These are phyloP conservation scores for Ailanthus altissimus DNA, from an alignment of 345 rosid species.

Conservation along the genomic window DNA sequence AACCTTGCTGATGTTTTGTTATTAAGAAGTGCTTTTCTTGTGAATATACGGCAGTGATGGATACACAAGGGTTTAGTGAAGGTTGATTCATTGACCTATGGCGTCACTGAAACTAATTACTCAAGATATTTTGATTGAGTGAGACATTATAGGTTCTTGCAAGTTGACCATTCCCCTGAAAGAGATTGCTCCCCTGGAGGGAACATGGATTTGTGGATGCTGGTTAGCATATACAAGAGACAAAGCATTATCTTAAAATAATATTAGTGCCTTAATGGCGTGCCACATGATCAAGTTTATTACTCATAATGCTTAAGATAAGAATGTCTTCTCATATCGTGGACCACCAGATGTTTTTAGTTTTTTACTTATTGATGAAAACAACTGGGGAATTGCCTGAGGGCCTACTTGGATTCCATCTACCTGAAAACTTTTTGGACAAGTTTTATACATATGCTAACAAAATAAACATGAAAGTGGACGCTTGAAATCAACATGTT, in stretches of 20 bases:
- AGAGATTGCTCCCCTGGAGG: background rate
- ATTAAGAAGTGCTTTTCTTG: background rate
- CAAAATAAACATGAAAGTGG: background rate
- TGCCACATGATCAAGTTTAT: background rate
- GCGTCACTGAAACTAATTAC: background rate
- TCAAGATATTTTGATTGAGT: background rate
- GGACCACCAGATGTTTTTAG: conserved; percentile 10
- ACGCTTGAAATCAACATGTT: background rate
- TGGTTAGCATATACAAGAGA: background rate
- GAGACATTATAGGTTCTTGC: background rate
- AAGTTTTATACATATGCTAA: too few relatives aligned
- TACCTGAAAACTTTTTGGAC: background rate
- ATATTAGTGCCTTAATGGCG: too few relatives aligned
- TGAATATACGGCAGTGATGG: background rate
- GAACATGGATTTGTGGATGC: background rate
- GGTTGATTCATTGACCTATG: background rate
- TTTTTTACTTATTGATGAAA: conserved; percentile 4
- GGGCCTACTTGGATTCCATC: background rate
- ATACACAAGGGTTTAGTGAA: background rate
- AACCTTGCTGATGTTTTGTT: background rate
- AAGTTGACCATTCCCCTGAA: background rate
- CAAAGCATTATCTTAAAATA: background rate
- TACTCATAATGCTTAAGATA: background rate
- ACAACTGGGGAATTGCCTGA: background rate
- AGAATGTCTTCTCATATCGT: background rate